Conservation (phyloP, 768 basidiomycete genomes). For the Mycena galopus region DNA sequence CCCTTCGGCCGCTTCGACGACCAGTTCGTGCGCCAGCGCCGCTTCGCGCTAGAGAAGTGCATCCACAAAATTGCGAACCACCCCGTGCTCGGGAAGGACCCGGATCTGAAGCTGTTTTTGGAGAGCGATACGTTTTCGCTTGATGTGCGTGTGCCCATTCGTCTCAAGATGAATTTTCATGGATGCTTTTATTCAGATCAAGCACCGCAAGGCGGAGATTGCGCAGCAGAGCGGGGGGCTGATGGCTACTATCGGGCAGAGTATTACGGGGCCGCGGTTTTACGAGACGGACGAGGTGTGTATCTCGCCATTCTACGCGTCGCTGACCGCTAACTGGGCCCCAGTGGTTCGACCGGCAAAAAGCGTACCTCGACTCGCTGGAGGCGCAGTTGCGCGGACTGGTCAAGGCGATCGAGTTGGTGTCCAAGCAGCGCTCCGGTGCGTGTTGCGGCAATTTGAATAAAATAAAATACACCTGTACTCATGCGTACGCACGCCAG, state of each 20-base stretch:
- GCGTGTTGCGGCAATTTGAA: constrained; percentile 19
- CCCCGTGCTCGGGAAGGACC: constrained; percentile 88
- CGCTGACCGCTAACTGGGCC: constrained; percentile 8
- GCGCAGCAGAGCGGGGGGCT: constrained; percentile 85
- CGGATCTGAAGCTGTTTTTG: constrained; percentile 90
- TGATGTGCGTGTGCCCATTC: constrained; percentile 71
- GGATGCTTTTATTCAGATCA: constrained; percentile 68
- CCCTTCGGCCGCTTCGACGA: constrained; percentile 94
- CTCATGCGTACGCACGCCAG: constrained; percentile 50
- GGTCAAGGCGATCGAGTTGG: constrained; percentile 87
- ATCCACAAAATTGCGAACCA: constrained; percentile 95
- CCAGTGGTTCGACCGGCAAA: constrained; percentile 94
- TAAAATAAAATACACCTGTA: background rate
- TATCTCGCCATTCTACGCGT: background rate
- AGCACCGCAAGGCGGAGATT: constrained; percentile 85
- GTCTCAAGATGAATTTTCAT: background rate
- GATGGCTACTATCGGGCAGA: constrained; percentile 86
- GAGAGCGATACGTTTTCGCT: constrained; percentile 93
- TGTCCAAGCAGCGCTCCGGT: constrained; percentile 88
- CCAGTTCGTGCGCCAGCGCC: constrained; percentile 89
- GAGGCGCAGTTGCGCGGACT: constrained; percentile 91
- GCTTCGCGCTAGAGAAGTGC: constrained; percentile 88
- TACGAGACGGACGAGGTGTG: constrained; percentile 89
- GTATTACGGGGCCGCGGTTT: constrained; percentile 83
- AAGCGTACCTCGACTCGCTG: constrained; percentile 86